Base-by-base conservation (phyloP, 805 yeast species). In the Brettanomyces sp. region DNA sequence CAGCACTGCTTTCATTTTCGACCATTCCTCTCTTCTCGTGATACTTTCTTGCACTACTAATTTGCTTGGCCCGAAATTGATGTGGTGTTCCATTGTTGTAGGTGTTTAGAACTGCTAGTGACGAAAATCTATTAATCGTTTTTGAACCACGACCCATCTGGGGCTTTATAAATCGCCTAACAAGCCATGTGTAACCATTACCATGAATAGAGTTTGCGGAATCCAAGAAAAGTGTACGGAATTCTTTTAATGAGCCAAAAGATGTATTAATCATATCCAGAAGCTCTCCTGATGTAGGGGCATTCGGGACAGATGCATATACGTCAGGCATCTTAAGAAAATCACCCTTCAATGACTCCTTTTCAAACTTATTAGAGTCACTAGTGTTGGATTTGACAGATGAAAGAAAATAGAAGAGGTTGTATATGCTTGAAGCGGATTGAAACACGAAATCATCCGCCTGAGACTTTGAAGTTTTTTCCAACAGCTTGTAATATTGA, bases 161-260 rank as follows among this genome's bases (percentile, higher is more conserved):
- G 3, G 54, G 51, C 46, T 61, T 58, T 49, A 70, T 65, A 8
- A 50, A 57, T 64, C 71, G 72, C 47, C 91, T 95, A 22, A 89
- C 82, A 18, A 93, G 68, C 93, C 97, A 93, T 9, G 90, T 85
- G 64, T 74, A 80, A 3, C 99, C 99, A 63, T 87, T 91, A 43
- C 98, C 97, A 49, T 82, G 79, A 49, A 88, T 76, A 4, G 83
- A 74, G 43, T 70, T 65, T 9, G 91, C 87, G 1, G 93, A 79
- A 47, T 77, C 75, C 48, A 85, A 58, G 39, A 93, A 63, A 41
- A 86, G 72, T 1, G 85, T 77, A 54, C 84, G 74, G 60, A 93
- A 82, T 60, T 88, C 95, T 13, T 74, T 77, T 8, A 87, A 50
- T 0, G 90, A 79, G 5, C 95, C 96, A 64, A 89, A 89, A 2